Evolutionary conservation across 2,329 filamentous ascomycete species (phyloP).

Genomic region (Dichotomopilus funicola): DNA sequence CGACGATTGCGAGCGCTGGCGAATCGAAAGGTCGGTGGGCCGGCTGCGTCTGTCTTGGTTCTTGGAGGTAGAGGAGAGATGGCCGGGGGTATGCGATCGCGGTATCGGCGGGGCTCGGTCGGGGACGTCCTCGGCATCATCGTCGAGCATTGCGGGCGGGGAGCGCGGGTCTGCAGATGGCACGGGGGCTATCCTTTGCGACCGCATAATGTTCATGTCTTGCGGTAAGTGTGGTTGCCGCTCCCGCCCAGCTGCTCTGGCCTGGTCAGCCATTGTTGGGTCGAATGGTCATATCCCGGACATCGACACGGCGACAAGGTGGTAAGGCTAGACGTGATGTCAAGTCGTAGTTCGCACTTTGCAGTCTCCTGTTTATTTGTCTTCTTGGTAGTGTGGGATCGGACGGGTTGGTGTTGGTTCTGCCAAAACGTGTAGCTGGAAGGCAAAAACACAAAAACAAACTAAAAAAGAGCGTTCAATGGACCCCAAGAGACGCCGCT

Average conservation of each 20-base stretch:
- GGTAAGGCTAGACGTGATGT: neutral
- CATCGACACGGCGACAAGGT: slow-evolving; percentile 7
- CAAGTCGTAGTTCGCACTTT: too few relatives aligned
- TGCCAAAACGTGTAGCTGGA: too few relatives aligned
- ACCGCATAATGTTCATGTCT: slow-evolving; percentile 43
- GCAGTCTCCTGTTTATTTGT: too few relatives aligned
- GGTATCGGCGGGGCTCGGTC: slow-evolving; percentile 36
- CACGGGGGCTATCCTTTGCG: slow-evolving; percentile 44
- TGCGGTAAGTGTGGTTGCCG: slow-evolving; percentile 30
- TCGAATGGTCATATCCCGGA: slow-evolving; percentile 25
- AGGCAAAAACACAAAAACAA: too few relatives aligned
- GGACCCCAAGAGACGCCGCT: too few relatives aligned
- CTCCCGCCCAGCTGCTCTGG: slow-evolving; percentile 26
- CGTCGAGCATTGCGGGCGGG: slow-evolving; percentile 31
- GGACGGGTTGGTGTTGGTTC: too few relatives aligned
- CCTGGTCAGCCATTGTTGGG: slow-evolving; percentile 39
- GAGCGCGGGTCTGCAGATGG: slow-evolving; percentile 23
- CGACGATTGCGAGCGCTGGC: slow-evolving; percentile 49
- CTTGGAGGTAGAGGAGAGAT: slow-evolving; percentile 53
- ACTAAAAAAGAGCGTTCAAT: too few relatives aligned
- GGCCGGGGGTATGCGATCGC: slow-evolving; percentile 56
- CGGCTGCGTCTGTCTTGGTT: slow-evolving; percentile 47
- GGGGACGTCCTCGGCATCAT: slow-evolving; percentile 30
- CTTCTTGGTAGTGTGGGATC: too few relatives aligned
- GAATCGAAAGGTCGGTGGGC: slow-evolving; percentile 46